Conservation (phyloP, 2,329 filamentous ascomycete genomes). For the Dothideomycetes sp. region DNA sequence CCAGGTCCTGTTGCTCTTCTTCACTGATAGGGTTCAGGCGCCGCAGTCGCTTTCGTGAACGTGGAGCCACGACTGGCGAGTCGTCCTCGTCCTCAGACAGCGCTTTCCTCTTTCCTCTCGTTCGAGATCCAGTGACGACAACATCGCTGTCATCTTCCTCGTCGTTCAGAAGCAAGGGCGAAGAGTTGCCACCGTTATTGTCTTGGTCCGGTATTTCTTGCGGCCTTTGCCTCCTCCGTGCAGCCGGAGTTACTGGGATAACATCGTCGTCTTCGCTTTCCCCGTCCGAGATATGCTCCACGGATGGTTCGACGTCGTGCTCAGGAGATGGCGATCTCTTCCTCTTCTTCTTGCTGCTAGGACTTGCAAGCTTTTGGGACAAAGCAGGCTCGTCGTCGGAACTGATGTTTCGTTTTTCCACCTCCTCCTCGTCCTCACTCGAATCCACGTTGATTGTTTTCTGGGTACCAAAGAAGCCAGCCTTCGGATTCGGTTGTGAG, state of each 20-base stretch:
- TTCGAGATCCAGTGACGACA: constrained; percentile 15
- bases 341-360: constrained; percentile 1
- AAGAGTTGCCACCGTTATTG: neutral
- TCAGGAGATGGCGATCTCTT: constrained; percentile 1
- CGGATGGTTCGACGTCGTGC: neutral
- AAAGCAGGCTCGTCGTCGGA: no score
- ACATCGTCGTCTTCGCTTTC: constrained; percentile 18
- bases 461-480: constrained; percentile 19
- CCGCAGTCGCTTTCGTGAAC: constrained; percentile 6
- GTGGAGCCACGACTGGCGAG: neutral
- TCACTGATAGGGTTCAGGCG: constrained; percentile 12
- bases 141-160: constrained; percentile 15
- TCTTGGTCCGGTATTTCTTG: neutral
- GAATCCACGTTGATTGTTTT: constrained; percentile 3
- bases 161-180: constrained; percentile 7
- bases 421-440: constrained; percentile 4
- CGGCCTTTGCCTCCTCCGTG: constrained; percentile 9
- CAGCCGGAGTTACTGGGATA: constrained; percentile 7
- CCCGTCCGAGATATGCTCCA: neutral
- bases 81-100: neutral
- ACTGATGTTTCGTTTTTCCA: no score
- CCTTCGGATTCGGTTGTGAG: constrained; percentile 7
- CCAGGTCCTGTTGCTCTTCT: constrained; percentile 30
- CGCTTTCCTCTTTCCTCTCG: constrained; percentile 1
- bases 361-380: constrained; percentile 1